These are phyloP conservation scores for Syzygium malaccense DNA, from an alignment of 441 rosid species.

Conservation along the genomic window DNA sequence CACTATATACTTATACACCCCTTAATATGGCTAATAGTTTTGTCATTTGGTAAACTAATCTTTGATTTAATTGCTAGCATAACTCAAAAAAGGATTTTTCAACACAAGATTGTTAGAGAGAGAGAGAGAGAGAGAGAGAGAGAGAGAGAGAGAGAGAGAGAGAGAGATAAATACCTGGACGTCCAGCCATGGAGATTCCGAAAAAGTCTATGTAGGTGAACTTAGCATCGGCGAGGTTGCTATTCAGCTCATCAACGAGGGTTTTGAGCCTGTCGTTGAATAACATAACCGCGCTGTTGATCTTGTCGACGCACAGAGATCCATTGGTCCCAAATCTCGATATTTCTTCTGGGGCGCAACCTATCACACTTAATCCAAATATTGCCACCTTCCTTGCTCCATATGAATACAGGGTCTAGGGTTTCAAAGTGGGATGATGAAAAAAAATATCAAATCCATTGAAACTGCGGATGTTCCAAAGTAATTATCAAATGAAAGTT, in stretches of 20 bases:
- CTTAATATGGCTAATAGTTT: background rate
- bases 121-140: background rate
- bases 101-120: background rate
- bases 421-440: background rate
- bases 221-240: constrained; percentile 1
- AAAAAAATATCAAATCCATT: background rate
- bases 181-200: background rate
- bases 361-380: constrained; percentile 11
- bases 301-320: background rate
- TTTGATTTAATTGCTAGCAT: background rate
- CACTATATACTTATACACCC: background rate
- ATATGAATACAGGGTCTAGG: background rate
- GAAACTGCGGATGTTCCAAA: background rate
- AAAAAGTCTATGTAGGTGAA: constrained; percentile 13
- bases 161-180: background rate
- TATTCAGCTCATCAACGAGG: constrained; percentile 8
- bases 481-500: background rate
- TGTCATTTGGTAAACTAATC: background rate
- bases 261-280: constrained; percentile 9
- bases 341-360: constrained; percentile 4
- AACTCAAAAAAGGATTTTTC: background rate
- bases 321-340: background rate
- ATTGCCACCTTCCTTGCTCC: constrained; percentile 27
- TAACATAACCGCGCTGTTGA: background rate
- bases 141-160: background rate